Percentiles rank a stretch among this genome's conserved stretches.
Conservation (phyloP, 164 flowering plant species). For the Aristolochia contorta region DNA sequence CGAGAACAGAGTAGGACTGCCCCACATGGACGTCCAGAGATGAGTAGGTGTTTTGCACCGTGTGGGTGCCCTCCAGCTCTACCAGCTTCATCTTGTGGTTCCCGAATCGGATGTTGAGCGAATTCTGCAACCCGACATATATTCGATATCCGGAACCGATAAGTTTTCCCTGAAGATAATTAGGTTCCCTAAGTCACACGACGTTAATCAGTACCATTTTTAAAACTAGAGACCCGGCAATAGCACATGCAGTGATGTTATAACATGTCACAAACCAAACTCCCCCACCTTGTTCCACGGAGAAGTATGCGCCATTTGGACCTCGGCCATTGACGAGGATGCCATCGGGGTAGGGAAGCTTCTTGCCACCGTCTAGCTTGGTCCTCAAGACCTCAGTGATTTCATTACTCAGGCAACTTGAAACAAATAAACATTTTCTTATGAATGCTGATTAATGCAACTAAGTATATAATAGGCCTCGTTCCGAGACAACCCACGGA, state of each 20-base stretch:
- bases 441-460: too few relatives aligned
- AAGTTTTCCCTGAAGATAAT: conserved; percentile 87
- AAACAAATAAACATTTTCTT: too few relatives aligned
- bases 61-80: conserved; percentile 86
- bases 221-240: too few relatives aligned
- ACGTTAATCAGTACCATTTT: too few relatives aligned
- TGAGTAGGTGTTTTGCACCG: conserved; percentile 37
- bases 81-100: conserved; percentile 68
- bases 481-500: too few relatives aligned
- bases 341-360: conserved; percentile 45
- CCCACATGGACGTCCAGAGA: conserved; percentile 77
- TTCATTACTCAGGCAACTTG: too few relatives aligned
- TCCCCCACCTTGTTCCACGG: conserved; percentile 44
- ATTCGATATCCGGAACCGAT: conserved; percentile 79
- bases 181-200: too few relatives aligned
- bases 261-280: too few relatives aligned
- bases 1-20: conserved; percentile 72
- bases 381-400: conserved; percentile 25
- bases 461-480: too few relatives aligned
- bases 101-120: conserved; percentile 59
- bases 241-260: too few relatives aligned
- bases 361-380: conserved; percentile 43
- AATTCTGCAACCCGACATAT: conserved; percentile 56
- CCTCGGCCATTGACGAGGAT: conserved; percentile 69
- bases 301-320: conserved; percentile 31